Evolutionary conservation across 352 stramenopile species (phyloP).

Genomic region (Globisporangium nodosum): DNA sequence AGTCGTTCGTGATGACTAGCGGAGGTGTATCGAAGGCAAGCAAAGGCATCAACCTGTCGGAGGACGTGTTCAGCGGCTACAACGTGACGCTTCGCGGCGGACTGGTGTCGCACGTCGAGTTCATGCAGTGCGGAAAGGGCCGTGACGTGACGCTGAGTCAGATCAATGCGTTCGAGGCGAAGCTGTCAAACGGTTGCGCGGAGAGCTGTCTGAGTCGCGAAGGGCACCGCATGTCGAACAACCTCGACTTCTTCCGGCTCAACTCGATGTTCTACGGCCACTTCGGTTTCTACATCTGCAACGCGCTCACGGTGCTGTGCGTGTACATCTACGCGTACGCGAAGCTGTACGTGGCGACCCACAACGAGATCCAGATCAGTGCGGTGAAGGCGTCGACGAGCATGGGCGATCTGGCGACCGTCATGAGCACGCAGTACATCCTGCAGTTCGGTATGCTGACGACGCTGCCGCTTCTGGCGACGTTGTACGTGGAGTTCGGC

Average conservation of each 20-base stretch:
- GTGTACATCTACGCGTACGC: conserved; percentile 79
- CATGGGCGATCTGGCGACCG: conserved; percentile 65
- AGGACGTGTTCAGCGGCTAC: conserved; percentile 88
- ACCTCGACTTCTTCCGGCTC: conserved; percentile 83
- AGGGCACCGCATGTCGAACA: conserved; percentile 70
- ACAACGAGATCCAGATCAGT: conserved; percentile 56
- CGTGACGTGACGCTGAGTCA: conserved; percentile 86
- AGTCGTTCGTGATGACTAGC: conserved; percentile 82
- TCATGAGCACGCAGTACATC: conserved; percentile 85
- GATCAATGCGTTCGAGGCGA: conserved; percentile 85
- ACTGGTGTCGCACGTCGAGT: conserved; percentile 77
- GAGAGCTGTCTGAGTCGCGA: conserved; percentile 81
- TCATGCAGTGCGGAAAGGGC: conserved; percentile 86
- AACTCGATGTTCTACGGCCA: conserved; percentile 89
- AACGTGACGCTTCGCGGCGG: conserved; percentile 74
- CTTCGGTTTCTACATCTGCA: conserved; percentile 88
- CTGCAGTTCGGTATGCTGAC: conserved; percentile 89
- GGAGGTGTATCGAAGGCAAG: conserved; percentile 84
- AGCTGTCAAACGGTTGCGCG: conserved; percentile 75
- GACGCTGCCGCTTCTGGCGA: conserved; percentile 80
- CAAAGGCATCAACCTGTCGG: conserved; percentile 84
- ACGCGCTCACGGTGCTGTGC: conserved; percentile 72
- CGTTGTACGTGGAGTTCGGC: conserved; percentile 76
- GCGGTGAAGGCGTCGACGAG: conserved; percentile 69
- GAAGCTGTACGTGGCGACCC: conserved; percentile 81